Percentiles rank a stretch among this genome's conserved stretches.
phyloP scores from a whole-genome alignment of 352 stramenopile species.

The Phytophthora pseudosyringae region DNA sequence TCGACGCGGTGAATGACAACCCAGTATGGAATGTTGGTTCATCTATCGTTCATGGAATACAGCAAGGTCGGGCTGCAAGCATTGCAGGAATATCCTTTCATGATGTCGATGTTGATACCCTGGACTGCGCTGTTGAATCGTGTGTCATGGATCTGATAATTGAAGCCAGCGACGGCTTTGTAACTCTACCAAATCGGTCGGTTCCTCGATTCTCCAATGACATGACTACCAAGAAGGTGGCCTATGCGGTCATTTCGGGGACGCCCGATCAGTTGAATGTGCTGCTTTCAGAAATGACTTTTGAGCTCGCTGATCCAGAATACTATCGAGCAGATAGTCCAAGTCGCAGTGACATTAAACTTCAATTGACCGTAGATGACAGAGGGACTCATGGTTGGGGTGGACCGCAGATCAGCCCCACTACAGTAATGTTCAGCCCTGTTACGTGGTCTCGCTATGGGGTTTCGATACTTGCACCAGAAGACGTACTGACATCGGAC shows the following conservation, averaged over 20 bases:
- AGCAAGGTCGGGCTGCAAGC: conserved; percentile 32
- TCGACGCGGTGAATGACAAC: conserved; percentile 64
- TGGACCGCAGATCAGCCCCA: conserved; percentile 50
- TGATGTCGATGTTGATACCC: conserved; percentile 48
- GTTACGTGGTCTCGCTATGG: conserved; percentile 38
- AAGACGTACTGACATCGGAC: conserved; percentile 37
- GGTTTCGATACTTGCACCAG: conserved; percentile 30
- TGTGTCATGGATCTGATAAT: conserved; percentile 69
- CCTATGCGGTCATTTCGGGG: conserved; percentile 47
- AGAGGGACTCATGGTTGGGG: conserved; percentile 54
- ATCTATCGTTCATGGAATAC: conserved; percentile 23
- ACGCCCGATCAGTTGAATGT: conserved; percentile 46
- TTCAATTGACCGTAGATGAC: conserved; percentile 70
- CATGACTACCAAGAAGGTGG: conserved; percentile 13
- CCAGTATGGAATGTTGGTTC: conserved; percentile 57
- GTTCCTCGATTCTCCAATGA: conserved; percentile 23
- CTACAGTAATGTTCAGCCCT: conserved; percentile 38
- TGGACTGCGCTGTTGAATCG: conserved; percentile 28
- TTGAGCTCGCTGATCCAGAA: conserved; percentile 41
- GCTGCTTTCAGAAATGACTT: conserved; percentile 51
- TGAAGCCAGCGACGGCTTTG: conserved; percentile 44
- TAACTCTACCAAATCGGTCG: conserved; percentile 43
- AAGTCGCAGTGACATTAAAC: conserved; percentile 35
- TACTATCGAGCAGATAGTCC: conserved; percentile 35
- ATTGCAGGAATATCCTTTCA: conserved; percentile 50